phyloP scores from a whole-genome alignment of 495 filamentous ascomycete species.

The Hypoxylon crocopeplum region DNA sequence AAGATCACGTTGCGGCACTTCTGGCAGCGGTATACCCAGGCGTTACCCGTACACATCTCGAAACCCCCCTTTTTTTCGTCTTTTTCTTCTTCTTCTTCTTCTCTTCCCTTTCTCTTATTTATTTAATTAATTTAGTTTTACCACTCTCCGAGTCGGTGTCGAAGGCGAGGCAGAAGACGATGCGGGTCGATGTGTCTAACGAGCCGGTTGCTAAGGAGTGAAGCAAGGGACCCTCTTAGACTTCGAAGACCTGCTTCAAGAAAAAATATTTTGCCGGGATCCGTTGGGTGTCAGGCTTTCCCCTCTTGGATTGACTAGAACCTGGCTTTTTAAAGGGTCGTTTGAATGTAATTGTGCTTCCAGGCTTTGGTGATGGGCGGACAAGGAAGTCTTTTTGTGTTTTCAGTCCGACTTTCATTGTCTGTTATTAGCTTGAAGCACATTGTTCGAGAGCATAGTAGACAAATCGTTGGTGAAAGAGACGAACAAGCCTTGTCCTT shows the following conservation, averaged over 20 bases:
- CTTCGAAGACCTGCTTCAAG: slow-evolving; percentile 10
- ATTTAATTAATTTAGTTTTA: too few species aligned
- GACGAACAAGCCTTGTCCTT: slow-evolving; percentile 1
- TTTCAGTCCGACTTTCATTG: not conserved
- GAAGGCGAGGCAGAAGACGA: not conserved
- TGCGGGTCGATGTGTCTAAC: not conserved
- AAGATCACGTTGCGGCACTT: slow-evolving; percentile 7
- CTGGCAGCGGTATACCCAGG: slow-evolving; percentile 14
- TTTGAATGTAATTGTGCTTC: not conserved
- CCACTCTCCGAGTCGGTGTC: too few species aligned
- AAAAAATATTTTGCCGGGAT: not conserved
- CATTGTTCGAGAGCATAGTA: slow-evolving; percentile 6
- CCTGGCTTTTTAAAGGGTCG: too few species aligned
- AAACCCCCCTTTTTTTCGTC: too few species aligned
- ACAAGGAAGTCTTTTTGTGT: not conserved
- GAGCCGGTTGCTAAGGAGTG: not conserved
- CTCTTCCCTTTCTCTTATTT: too few species aligned
- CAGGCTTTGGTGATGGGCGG: not conserved
- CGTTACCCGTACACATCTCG: slow-evolving; percentile 34
- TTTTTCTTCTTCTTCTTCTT: too few species aligned
- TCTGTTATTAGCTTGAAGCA: not conserved
- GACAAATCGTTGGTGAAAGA: not conserved
- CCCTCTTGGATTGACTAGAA: not conserved
- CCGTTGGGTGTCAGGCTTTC: not conserved
- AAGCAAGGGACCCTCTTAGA: not conserved